Conservation (phyloP, 495 filamentous ascomycete species). For the Daldinia grandis region DNA sequence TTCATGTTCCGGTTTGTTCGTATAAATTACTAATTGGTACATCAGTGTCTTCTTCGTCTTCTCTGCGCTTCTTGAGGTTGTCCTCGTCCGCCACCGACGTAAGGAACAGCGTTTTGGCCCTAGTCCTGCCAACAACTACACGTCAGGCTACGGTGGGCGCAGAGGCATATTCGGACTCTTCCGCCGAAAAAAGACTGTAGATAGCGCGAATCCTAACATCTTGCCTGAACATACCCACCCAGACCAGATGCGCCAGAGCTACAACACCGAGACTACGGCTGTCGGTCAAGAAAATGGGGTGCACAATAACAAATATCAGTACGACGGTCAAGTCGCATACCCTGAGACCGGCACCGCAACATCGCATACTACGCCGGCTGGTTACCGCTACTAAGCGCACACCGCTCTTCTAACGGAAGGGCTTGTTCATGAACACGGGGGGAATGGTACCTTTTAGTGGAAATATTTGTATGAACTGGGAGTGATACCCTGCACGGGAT, state of each 20-base stretch:
- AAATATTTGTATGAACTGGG: slow-evolving; percentile 24
- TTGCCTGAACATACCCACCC: slow-evolving; percentile 53
- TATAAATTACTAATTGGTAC: slow-evolving; percentile 19
- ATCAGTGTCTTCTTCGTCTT: slow-evolving; percentile 73
- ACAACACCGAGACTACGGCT: slow-evolving; percentile 52
- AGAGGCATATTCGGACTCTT: slow-evolving; percentile 47
- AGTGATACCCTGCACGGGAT: slow-evolving; percentile 36
- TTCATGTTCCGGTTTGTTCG: neutral
- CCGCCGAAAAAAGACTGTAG: slow-evolving; percentile 34
- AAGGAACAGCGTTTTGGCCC: slow-evolving; percentile 84
- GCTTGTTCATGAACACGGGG: slow-evolving; percentile 20
- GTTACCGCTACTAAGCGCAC: slow-evolving; percentile 30
- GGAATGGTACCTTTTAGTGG: slow-evolving; percentile 7
- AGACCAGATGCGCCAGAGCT: slow-evolving; percentile 51
- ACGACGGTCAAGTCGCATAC: slow-evolving; percentile 43
- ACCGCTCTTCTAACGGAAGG: neutral
- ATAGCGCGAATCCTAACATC: slow-evolving; percentile 40
- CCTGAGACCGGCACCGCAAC: slow-evolving; percentile 36
- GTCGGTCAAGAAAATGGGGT: slow-evolving; percentile 37
- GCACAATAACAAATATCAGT: slow-evolving; percentile 44
- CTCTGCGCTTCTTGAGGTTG: slow-evolving; percentile 69
- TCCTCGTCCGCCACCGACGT: slow-evolving; percentile 72
- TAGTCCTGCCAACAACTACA: slow-evolving; percentile 79
- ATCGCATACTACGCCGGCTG: slow-evolving; percentile 33
- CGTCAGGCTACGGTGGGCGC: slow-evolving; percentile 66